Evolutionary conservation across 176 grass and related monocot genomes (phyloP).

Genomic region (Leersia perrieri): DNA sequence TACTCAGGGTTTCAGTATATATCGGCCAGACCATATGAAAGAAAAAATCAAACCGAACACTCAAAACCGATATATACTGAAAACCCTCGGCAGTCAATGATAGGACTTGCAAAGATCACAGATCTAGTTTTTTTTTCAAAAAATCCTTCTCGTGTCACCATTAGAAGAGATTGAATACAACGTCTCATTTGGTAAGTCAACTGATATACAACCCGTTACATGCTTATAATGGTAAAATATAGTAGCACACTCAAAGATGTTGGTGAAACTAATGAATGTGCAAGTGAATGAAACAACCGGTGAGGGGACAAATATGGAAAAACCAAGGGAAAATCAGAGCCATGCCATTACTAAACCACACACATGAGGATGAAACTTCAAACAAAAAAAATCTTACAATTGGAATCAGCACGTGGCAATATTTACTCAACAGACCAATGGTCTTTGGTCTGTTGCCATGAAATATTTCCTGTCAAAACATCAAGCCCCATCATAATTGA

Average conservation of each 20-base stretch:
- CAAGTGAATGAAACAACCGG: not conserved
- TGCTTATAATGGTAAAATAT: not conserved
- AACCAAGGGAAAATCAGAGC: no score
- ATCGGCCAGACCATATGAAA: slow-evolving; percentile 56
- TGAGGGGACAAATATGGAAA: not conserved
- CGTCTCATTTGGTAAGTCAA: slow-evolving; percentile 67
- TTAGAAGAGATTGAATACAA: slow-evolving; percentile 71
- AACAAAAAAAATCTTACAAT: slow-evolving; percentile 38
- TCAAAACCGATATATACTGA: slow-evolving; percentile 53
- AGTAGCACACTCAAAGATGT: not conserved
- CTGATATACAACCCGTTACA: no score
- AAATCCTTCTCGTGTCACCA: slow-evolving; percentile 61
- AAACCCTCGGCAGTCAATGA: slow-evolving; percentile 71
- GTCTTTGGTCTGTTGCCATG: slow-evolving; percentile 58
- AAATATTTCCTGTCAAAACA: slow-evolving; percentile 73
- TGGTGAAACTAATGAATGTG: slow-evolving; percentile 19
- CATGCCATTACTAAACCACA: not conserved
- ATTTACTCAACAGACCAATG: slow-evolving; percentile 59
- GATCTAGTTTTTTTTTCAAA: slow-evolving; percentile 50
- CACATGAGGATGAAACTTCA: not conserved
- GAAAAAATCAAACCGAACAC: slow-evolving; percentile 53
- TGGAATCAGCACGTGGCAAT: slow-evolving; percentile 64
- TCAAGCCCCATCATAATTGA: slow-evolving; percentile 60
- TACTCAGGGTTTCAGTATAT: slow-evolving; percentile 71
- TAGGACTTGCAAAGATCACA: slow-evolving; percentile 60